Conservation (phyloP, 306 rosid species). For the Fragaria nilgerrensis region DNA sequence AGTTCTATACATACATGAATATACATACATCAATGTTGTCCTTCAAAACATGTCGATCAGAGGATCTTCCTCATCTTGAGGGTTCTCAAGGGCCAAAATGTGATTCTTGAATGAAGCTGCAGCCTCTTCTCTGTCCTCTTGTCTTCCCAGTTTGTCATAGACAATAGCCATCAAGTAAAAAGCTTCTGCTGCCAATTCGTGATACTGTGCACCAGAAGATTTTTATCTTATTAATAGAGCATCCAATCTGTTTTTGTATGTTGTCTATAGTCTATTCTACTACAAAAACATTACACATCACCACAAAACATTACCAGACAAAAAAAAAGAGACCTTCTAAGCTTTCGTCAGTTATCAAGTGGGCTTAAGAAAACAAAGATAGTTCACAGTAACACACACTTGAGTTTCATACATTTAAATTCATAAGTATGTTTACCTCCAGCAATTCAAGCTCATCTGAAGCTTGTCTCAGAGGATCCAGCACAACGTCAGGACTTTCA, state of each 20-base stretch:
- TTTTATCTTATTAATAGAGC: background rate
- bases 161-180: slow-evolving; percentile 88
- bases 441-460: slow-evolving; percentile 77
- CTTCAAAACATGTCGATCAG: slow-evolving; percentile 39
- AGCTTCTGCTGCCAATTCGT: slow-evolving; percentile 92
- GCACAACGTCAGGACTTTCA: slow-evolving; percentile 52
- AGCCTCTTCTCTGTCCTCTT: slow-evolving; percentile 77
- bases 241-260: background rate
- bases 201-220: slow-evolving; percentile 53
- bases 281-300: background rate
- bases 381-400: background rate
- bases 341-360: background rate
- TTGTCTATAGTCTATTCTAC: background rate
- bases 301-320: background rate
- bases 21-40: background rate
- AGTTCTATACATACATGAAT: background rate
- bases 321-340: background rate
- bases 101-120: slow-evolving; percentile 74
- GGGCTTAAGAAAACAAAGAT: background rate
- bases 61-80: slow-evolving; percentile 46
- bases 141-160: slow-evolving; percentile 66
- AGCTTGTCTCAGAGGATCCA: slow-evolving; percentile 80
- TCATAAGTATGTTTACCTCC: slow-evolving; percentile 58
- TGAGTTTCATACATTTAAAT: background rate
- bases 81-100: slow-evolving; percentile 59